Evolutionary conservation across 345 rosid genomes (phyloP).

Genomic region (Cardiospermum halicacabum): DNA sequence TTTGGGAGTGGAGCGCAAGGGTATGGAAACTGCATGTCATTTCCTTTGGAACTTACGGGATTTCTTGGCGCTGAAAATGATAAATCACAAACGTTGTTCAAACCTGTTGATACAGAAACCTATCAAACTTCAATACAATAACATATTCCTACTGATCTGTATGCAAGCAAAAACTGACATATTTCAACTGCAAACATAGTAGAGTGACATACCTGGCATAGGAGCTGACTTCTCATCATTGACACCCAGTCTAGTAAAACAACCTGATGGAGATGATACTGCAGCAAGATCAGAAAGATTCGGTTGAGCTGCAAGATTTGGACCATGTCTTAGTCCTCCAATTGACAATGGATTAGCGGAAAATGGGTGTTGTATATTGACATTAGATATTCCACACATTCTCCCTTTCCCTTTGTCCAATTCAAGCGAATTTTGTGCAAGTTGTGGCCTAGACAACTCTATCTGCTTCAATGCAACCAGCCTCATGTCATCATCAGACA

Average conservation of each 20-base stretch:
- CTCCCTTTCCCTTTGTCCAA: slow-evolving; percentile 22
- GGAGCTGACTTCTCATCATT: slow-evolving; percentile 16
- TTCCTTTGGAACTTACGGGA: slow-evolving; percentile 18
- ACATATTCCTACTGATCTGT: not conserved
- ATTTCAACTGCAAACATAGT: not conserved
- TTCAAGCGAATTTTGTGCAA: slow-evolving; percentile 25
- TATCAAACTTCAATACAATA: not conserved
- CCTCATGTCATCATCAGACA: slow-evolving; percentile 41
- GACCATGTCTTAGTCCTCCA: slow-evolving; percentile 19
- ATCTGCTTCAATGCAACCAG: slow-evolving; percentile 37
- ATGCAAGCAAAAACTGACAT: slow-evolving; percentile 9
- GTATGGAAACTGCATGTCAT: slow-evolving; percentile 24
- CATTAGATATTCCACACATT: slow-evolving; percentile 18
- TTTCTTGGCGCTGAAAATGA: slow-evolving; percentile 20
- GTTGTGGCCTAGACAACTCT: slow-evolving; percentile 39
- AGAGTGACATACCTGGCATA: slow-evolving; percentile 19
- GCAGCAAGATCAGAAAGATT: slow-evolving; percentile 19
- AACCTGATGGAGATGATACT: slow-evolving; percentile 11
- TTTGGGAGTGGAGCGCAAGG: slow-evolving; percentile 16
- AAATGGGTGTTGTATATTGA: slow-evolving; percentile 17
- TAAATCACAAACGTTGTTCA: slow-evolving; percentile 20
- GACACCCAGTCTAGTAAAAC: slow-evolving; percentile 15
- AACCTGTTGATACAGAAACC: slow-evolving; percentile 22
- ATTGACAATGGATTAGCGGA: slow-evolving; percentile 19
- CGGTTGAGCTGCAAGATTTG: slow-evolving; percentile 15